Base-by-base conservation (phyloP, 1,284 basidiomycete species). In the Apiotrichum mycotoxinovorans region DNA sequence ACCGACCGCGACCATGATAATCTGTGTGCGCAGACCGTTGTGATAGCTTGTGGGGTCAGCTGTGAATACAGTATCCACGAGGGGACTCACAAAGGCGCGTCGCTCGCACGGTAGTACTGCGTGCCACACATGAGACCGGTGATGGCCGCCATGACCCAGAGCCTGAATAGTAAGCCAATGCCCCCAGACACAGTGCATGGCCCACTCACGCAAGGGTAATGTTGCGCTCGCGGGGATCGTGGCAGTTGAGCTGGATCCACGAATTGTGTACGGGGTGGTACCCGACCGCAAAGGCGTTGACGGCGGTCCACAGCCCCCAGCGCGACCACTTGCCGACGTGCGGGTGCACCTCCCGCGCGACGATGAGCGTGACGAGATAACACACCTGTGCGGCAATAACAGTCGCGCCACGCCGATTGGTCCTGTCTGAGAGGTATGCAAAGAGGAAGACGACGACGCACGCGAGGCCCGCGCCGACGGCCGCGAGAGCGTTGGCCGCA, bases 281-380 rank as follows among this genome's bases (percentile, higher is more conserved):
- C 1, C 46, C 46, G n/a, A 48, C 46, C n/a, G 46, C 46, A 12
- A 48, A 15, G n/a, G 46, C 46, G 33, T 48, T 48, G 33, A 48
- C 46, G 33, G 46, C 46, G 2, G 46, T 48, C 46, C 46, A 48
- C 12, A 34, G 30, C 5, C 46, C 46, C 46, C 46, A 54, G 51
- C 8, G 42, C 44, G 38, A 61, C 50, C 41, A 66, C 33, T 23
- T 34, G 30, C 33, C 33, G 46, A 25, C 33, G 12, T 44, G 42
- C 2, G 46, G 33, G 2, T 48, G 27, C 2, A 23, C 11, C 9
- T 9, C 20, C n/a, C 33, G 33, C 20, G 33, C 46, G 33, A 15
- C 8, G 7, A 47, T 12, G 30, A 35, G 45, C 9, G 27, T 26
- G 18, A 44, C 25, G 12, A 44, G 42, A 17, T 44, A 44, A 25